Evolutionary conservation across 2,329 filamentous ascomycete genomes (phyloP).

Genomic region (Xylaria sp.): DNA sequence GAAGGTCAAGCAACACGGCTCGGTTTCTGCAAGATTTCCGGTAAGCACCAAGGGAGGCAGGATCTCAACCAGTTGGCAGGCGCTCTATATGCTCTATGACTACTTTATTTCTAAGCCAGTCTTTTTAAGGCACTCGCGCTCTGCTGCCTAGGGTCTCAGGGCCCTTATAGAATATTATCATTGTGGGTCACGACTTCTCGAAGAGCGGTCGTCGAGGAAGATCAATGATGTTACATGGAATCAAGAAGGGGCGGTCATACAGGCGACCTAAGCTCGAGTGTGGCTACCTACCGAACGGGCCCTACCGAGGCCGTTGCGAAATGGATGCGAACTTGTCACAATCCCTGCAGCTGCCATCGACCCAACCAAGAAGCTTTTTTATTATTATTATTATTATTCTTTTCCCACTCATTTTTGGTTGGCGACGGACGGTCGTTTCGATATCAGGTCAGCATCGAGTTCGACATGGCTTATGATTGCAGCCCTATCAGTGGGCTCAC

Average conservation of each 20-base stretch:
- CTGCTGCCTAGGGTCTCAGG: constrained; percentile 16
- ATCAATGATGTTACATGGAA: constrained; percentile 30
- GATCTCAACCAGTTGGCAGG: constrained; percentile 1
- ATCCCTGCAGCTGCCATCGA: constrained; percentile 24
- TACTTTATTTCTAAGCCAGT: constrained; percentile 13
- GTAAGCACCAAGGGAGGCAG: neutral
- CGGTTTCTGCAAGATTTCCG: neutral
- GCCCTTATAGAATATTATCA: constrained; percentile 28
- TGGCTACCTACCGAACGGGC: constrained; percentile 26
- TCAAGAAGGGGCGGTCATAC: constrained; percentile 20
- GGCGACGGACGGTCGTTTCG: neutral
- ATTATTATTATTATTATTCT: neutral
- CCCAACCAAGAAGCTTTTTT: constrained; percentile 4
- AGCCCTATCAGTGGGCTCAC: constrained; percentile 11
- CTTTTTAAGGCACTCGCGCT: neutral
- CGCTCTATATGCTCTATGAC: constrained; percentile 16
- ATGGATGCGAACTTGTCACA: neutral
- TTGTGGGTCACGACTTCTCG: constrained; percentile 29
- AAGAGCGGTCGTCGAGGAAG: constrained; percentile 18
- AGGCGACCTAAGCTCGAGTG: constrained; percentile 17
- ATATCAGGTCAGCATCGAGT: neutral
- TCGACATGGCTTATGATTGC: neutral
- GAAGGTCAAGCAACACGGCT: neutral
- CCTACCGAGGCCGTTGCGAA: constrained; percentile 22
- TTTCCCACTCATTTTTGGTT: neutral